Conservation (phyloP, 192 early-diverging fungal species). For the Dimargaris xerosporica region DNA sequence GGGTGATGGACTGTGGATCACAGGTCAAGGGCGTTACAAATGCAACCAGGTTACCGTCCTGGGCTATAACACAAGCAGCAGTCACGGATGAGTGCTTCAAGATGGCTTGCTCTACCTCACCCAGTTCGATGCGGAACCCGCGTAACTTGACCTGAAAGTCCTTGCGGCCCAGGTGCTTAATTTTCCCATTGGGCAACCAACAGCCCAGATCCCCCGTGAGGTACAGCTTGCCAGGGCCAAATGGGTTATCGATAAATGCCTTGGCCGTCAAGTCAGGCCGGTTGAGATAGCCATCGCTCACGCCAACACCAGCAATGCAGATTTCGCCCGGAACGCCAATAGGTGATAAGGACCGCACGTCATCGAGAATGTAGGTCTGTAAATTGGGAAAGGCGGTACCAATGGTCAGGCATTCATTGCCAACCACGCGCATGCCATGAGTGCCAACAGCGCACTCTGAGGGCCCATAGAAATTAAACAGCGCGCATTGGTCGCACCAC, state of each 20-base stretch:
- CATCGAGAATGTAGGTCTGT: background rate
- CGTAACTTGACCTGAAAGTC: constrained; percentile 57
- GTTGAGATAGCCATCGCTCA: constrained; percentile 1
- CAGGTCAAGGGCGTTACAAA: constrained; percentile 31
- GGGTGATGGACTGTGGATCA: constrained; percentile 20
- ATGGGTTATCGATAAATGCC: constrained; percentile 7
- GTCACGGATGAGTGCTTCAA: too few relatives aligned
- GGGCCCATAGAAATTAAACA: constrained; percentile 5
- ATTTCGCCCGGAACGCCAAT: constrained; percentile 2
- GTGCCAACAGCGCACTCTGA: background rate
- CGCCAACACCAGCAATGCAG: constrained; percentile 5
- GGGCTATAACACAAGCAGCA: constrained; percentile 13
- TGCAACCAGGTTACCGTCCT: constrained; percentile 37
- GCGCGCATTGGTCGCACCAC: background rate
- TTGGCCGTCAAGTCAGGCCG: constrained; percentile 2
- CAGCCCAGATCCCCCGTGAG: constrained; percentile 46
- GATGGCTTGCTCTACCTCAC: constrained; percentile 35
- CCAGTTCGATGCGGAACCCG: constrained; percentile 49
- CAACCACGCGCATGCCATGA: background rate
- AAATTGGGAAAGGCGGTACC: background rate
- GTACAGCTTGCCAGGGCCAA: constrained; percentile 27
- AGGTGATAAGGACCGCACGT: background rate
- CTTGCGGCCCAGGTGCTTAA: constrained; percentile 41
- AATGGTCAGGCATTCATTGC: background rate
- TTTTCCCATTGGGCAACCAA: constrained; percentile 34